These are phyloP conservation scores for Epichloe typhina DNA, from an alignment of 2,329 filamentous ascomycete species.

Conservation along the genomic window DNA sequence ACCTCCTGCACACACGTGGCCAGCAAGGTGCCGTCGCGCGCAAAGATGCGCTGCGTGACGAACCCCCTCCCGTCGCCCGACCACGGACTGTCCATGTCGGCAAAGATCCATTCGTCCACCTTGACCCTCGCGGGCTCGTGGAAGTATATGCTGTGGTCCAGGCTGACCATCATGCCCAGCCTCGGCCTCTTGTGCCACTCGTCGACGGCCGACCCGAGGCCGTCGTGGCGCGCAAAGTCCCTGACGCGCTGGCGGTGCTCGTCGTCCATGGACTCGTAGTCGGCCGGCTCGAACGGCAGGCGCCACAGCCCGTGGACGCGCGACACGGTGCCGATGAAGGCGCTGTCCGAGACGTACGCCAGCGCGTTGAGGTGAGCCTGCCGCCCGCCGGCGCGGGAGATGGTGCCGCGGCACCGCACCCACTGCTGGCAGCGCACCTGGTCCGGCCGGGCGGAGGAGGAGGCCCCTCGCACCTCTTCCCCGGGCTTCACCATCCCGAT, in stretches of 20 bases:
- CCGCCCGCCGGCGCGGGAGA: slow-evolving; percentile 59
- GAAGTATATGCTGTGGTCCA: slow-evolving; percentile 65
- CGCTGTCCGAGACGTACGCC: slow-evolving; percentile 85
- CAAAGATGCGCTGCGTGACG: slow-evolving; percentile 63
- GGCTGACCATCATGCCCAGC: slow-evolving; percentile 73
- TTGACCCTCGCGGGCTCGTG: slow-evolving; percentile 45
- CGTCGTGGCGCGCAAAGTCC: slow-evolving; percentile 23
- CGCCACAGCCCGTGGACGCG: slow-evolving; percentile 72
- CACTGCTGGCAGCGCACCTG: slow-evolving; percentile 59
- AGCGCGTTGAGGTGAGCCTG: slow-evolving; percentile 76
- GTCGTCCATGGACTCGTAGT: slow-evolving; percentile 37
- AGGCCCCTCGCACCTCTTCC: slow-evolving; percentile 18
- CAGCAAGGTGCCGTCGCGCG: slow-evolving; percentile 55
- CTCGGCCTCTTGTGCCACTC: slow-evolving; percentile 39
- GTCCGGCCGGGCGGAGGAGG: slow-evolving; percentile 31
- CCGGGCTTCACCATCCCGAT: slow-evolving; percentile 23
- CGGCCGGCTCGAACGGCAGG: slow-evolving; percentile 43
- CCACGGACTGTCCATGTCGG: slow-evolving; percentile 72
- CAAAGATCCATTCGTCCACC: slow-evolving; percentile 66
- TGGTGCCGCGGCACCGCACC: slow-evolving; percentile 61
- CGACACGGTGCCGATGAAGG: slow-evolving; percentile 82
- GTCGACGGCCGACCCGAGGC: slow-evolving; percentile 26
- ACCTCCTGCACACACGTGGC: slow-evolving; percentile 75
- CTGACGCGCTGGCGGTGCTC: slow-evolving; percentile 24
- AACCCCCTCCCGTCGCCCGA: slow-evolving; percentile 64